These are phyloP conservation scores for Ambrosia hybrid DNA, from an alignment of 140 eudicot genomes.

Conservation along the genomic window DNA sequence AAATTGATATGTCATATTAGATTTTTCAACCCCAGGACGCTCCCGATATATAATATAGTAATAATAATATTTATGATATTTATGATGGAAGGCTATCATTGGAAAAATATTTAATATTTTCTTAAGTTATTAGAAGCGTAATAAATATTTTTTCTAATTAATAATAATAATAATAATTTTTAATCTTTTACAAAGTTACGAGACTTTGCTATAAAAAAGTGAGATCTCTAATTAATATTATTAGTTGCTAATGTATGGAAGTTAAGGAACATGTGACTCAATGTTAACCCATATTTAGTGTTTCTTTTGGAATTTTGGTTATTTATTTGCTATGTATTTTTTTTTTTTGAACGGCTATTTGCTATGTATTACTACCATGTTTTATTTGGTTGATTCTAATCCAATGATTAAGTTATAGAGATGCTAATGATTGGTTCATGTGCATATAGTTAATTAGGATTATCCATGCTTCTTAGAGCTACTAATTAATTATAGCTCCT, in stretches of 20 bases:
- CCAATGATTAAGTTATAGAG: conserved; percentile 11
- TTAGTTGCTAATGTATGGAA: background rate
- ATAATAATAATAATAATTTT: no score
- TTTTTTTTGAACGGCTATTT: background rate
- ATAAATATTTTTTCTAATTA: no score
- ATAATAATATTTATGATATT: no score
- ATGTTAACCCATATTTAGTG: background rate
- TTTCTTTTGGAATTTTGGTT: background rate
- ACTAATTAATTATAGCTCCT: conserved; percentile 10
- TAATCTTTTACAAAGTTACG: background rate
- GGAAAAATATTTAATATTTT: no score
- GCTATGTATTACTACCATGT: background rate
- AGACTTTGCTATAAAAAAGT: background rate
- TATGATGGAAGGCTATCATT: no score
- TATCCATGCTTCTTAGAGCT: conserved; percentile 20
- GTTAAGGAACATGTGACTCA: background rate
- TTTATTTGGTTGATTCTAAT: conserved; percentile 14
- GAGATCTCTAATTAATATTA: background rate
- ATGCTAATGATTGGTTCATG: conserved; percentile 35
- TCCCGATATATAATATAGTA: no score
- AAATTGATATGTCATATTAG: no score
- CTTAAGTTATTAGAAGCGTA: no score
- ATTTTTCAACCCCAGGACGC: no score
- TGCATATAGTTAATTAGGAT: conserved; percentile 14
- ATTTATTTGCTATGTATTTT: background rate